These are phyloP conservation scores for Favolaschia claudopus DNA, from an alignment of 768 basidiomycete genomes.

Conservation along the genomic window DNA sequence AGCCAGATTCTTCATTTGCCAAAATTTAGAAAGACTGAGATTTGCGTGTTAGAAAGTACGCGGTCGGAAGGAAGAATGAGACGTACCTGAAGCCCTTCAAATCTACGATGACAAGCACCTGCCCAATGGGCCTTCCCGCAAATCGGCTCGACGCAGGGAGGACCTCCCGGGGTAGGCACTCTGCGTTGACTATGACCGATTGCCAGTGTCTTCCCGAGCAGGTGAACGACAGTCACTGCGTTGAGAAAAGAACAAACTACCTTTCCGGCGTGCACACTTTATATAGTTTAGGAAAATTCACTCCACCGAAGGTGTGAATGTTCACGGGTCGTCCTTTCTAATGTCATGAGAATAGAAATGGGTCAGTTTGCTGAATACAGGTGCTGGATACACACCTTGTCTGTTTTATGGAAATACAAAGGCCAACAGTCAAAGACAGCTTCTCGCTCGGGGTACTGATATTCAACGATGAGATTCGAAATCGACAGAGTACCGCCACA, in stretches of 20 bases:
- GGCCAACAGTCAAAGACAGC: slow-evolving; percentile 80
- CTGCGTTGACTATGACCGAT: slow-evolving; percentile 68
- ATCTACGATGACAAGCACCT: slow-evolving; percentile 71
- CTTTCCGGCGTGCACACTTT: slow-evolving; percentile 63
- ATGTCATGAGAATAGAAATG: background rate
- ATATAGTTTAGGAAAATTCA: slow-evolving; percentile 66
- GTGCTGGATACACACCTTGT: slow-evolving; percentile 65
- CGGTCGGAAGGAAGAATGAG: background rate
- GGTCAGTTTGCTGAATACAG: too few relatives aligned
- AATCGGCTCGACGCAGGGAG: slow-evolving; percentile 69
- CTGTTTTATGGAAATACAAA: slow-evolving; percentile 83
- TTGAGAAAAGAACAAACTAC: too few relatives aligned
- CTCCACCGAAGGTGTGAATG: slow-evolving; percentile 66
- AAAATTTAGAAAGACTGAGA: slow-evolving; percentile 69
- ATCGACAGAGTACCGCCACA: slow-evolving; percentile 6
- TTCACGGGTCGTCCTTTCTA: slow-evolving; percentile 79
- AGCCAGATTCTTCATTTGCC: slow-evolving; percentile 76
- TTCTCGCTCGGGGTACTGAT: slow-evolving; percentile 73
- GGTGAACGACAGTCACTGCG: too few relatives aligned
- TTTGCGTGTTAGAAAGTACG: background rate
- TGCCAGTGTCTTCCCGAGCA: too few relatives aligned
- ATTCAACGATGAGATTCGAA: background rate
- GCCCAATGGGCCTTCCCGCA: slow-evolving; percentile 57
- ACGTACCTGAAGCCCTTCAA: slow-evolving; percentile 74
- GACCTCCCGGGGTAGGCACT: slow-evolving; percentile 70